These are phyloP conservation scores for Penicillium hordei DNA, from an alignment of 2,329 filamentous ascomycete genomes.

Conservation along the genomic window DNA sequence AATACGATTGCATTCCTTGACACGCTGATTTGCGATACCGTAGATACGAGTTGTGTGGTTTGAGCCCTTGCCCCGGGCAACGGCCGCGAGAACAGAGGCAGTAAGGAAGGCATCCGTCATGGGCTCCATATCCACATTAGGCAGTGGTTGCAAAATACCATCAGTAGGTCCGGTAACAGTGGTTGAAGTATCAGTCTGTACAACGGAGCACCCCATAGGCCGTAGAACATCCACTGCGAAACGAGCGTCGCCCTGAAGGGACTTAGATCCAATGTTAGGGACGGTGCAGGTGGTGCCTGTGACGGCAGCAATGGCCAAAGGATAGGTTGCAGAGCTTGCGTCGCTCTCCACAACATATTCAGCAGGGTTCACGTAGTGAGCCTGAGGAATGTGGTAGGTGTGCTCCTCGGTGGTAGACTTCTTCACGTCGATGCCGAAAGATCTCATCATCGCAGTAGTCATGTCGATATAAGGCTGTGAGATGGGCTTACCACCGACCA, in stretches of 20 bases:
- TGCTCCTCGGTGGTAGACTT: conserved; percentile 76
- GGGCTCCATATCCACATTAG: conserved; percentile 93
- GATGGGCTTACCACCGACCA: conserved; percentile 96
- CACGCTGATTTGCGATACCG: conserved; percentile 94
- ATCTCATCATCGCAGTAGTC: conserved; percentile 96
- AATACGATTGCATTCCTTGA: conserved; percentile 98
- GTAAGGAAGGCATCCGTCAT: conserved; percentile 99
- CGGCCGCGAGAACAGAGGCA: conserved; percentile 86
- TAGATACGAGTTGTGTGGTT: conserved; percentile 74
- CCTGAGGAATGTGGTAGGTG: conserved; percentile 90
- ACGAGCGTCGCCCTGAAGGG: conserved; percentile 89
- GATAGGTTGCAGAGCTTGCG: conserved; percentile 96
- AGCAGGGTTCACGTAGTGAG: conserved; percentile 75
- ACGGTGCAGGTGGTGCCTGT: conserved; percentile 94
- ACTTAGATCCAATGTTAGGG: conserved; percentile 90
- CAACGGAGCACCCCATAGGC: conserved; percentile 90
- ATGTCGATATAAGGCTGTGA: conserved; percentile 98
- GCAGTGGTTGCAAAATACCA: conserved; percentile 71
- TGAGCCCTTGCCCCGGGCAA: conserved; percentile 67
- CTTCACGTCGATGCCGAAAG: conserved; percentile 80
- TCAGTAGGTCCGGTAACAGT: conserved; percentile 84
- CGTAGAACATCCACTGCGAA: conserved; percentile 87
- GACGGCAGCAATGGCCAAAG: conserved; percentile 88
- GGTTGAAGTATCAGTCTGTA: conserved; percentile 81
- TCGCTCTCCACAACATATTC: conserved; percentile 95